A percentile compares a stretch with the other conserved stretches of the same genome.
Evolutionary conservation across 768 basidiomycete species (phyloP).

Genomic region (Suillus alpinus): DNA sequence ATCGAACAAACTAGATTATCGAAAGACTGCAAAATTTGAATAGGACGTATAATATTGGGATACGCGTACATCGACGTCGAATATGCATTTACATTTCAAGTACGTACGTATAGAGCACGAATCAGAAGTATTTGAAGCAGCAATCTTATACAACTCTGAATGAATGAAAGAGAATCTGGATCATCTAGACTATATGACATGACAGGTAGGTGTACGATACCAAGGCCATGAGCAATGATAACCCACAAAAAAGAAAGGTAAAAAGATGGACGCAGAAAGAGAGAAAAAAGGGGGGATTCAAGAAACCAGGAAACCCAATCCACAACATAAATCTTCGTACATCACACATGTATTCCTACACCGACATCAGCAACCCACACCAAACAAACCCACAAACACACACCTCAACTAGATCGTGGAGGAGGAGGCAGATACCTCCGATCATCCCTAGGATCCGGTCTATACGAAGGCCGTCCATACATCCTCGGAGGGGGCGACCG

Average conservation of each 20-base stretch:
- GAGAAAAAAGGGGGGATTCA: not conserved
- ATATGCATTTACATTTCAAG: not conserved
- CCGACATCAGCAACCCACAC: not conserved
- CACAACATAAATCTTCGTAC: not conserved
- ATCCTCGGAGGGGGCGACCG: constrained; percentile 14
- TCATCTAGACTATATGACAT: not conserved
- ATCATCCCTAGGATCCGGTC: constrained; percentile 33
- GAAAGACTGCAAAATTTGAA: not conserved
- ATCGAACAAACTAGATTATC: not conserved
- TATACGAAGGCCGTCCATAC: constrained; percentile 14
- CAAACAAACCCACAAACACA: not conserved
- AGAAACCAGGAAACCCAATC: not conserved
- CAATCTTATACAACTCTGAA: not conserved
- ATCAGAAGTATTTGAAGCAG: not conserved
- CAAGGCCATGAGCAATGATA: not conserved
- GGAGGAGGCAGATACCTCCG: constrained; percentile 35
- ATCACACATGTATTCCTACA: not conserved
- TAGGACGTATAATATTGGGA: not conserved
- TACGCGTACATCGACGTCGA: not conserved
- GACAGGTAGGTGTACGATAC: not conserved
- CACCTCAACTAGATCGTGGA: constrained; percentile 8
- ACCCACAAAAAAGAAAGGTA: not conserved
- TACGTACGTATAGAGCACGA: not conserved
- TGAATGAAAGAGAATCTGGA: not conserved
- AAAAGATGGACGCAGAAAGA: not conserved